phyloP scores from a whole-genome alignment of 768 basidiomycete species.

The Pleurotus tuoliensis region DNA sequence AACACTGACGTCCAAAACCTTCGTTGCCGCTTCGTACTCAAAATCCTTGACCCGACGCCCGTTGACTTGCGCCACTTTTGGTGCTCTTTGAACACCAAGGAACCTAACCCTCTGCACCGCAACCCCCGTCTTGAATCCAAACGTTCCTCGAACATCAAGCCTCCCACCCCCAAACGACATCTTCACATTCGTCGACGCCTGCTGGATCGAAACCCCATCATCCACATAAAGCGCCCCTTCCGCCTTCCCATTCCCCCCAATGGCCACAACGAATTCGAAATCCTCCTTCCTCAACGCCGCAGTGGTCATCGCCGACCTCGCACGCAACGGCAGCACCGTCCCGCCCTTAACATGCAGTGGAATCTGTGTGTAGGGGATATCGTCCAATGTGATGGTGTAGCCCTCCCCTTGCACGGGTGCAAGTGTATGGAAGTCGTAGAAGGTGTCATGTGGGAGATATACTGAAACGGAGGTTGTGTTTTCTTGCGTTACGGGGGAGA shows the following conservation, averaged over 20 bases:
- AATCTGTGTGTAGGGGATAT: conserved; percentile 54
- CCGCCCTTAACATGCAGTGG: conserved; percentile 64
- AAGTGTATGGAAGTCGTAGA: conserved; percentile 60
- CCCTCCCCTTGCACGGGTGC: conserved; percentile 46
- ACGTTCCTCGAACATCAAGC: conserved; percentile 32
- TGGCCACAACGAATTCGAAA: conserved; percentile 64
- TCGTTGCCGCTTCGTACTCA: conserved; percentile 30
- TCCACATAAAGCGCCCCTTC: conserved; percentile 56
- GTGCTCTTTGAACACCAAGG: conserved; percentile 29
- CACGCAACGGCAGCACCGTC: conserved; percentile 53
- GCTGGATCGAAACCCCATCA: conserved; percentile 53
- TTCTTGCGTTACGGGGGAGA: conserved; percentile 64
- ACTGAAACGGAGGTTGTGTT: conserved; percentile 52
- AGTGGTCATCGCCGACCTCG: conserved; percentile 57
- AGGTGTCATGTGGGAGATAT: conserved; percentile 61
- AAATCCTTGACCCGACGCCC: conserved; percentile 21
- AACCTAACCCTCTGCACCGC: conserved; percentile 33
- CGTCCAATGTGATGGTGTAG: conserved; percentile 34
- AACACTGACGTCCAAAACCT: conserved; percentile 43
- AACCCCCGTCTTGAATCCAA: conserved; percentile 34
- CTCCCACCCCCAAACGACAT: conserved; percentile 26
- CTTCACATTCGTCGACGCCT: conserved; percentile 23
- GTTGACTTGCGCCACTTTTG: conserved; percentile 26
- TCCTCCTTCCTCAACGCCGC: conserved; percentile 45
- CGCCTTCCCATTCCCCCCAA: conserved; percentile 47